Conservation (phyloP, 2,329 filamentous ascomycete species). For the Colletotrichum plurivorum region DNA sequence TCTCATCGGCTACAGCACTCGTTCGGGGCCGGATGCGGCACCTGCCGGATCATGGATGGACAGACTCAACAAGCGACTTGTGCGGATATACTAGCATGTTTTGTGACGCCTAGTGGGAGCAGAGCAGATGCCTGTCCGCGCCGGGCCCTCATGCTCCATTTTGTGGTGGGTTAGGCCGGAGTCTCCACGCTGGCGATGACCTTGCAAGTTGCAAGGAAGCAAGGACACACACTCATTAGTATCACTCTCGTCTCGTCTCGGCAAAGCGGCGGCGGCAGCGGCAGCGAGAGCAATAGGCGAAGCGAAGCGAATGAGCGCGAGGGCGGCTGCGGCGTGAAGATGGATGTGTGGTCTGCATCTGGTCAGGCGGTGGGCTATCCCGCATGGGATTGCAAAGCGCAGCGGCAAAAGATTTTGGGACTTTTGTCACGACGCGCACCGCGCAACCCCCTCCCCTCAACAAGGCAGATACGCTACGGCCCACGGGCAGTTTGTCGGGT, state of each 20-base stretch:
- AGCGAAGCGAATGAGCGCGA: background rate
- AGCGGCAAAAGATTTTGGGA: slow-evolving; percentile 16
- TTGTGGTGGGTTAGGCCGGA: slow-evolving; percentile 2
- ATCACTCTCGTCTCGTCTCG: background rate
- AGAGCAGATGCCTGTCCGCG: no score
- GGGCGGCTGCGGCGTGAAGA: slow-evolving; percentile 7
- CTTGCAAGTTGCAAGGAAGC: background rate
- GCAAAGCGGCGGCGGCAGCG: background rate
- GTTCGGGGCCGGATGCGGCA: background rate
- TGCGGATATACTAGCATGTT: background rate
- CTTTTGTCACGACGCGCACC: slow-evolving; percentile 3
- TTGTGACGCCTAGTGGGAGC: background rate
- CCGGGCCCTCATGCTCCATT: background rate
- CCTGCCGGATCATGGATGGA: background rate
- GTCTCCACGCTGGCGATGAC: slow-evolving; percentile 15
- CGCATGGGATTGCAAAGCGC: no score
- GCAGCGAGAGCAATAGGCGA: background rate
- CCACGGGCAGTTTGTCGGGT: slow-evolving; percentile 3
- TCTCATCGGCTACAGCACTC: background rate
- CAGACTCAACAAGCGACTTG: background rate
- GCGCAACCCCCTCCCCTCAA: background rate
- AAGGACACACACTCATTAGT: no score
- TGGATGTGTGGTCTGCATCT: slow-evolving; percentile 1
- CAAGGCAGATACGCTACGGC: background rate
- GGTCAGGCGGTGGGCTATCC: no score